phyloP scores from a whole-genome alignment of 345 rosid genomes.

The Pelargonium nanum region DNA sequence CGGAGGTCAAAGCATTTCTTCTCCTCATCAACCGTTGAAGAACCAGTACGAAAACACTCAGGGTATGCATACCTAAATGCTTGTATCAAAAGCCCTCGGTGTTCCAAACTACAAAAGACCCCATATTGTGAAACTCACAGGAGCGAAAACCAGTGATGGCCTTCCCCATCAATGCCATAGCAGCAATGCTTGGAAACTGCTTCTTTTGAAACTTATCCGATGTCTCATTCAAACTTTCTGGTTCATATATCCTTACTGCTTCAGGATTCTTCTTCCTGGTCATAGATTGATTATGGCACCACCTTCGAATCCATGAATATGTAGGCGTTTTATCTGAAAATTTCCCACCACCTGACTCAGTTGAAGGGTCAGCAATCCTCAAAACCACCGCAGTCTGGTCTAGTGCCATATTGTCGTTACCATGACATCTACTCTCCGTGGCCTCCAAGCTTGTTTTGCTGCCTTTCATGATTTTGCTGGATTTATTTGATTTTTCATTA shows the following conservation, averaged over 20 bases:
- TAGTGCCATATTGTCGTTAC: constrained; percentile 13
- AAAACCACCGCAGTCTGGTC: constrained; percentile 14
- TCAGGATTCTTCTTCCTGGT: constrained; percentile 17
- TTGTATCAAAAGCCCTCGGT: constrained; percentile 13
- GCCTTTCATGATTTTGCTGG: constrained; percentile 21
- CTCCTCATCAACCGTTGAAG: no score
- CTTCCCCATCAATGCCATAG: constrained; percentile 97
- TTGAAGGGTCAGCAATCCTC: constrained; percentile 19
- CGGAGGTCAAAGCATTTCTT: no score
- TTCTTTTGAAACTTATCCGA: constrained; percentile 28
- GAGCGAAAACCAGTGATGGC: constrained; percentile 55
- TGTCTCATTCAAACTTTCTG: constrained; percentile 24
- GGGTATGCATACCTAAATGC: no score
- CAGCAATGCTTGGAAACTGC: constrained; percentile 81
- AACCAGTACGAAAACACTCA: no score
- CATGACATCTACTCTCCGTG: constrained; percentile 15
- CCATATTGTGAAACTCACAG: constrained; percentile 38
- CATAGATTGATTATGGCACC: constrained; percentile 35
- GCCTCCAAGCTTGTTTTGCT: constrained; percentile 26
- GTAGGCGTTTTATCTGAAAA: constrained; percentile 24
- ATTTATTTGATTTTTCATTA: constrained; percentile 26
- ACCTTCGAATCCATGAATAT: constrained; percentile 66
- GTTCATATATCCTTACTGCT: constrained; percentile 24
- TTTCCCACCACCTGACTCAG: constrained; percentile 18
- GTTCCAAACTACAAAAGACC: constrained; percentile 58